Evolutionary conservation across 2,329 filamentous ascomycete genomes (phyloP).

Genomic region (Cytospora piceicola): DNA sequence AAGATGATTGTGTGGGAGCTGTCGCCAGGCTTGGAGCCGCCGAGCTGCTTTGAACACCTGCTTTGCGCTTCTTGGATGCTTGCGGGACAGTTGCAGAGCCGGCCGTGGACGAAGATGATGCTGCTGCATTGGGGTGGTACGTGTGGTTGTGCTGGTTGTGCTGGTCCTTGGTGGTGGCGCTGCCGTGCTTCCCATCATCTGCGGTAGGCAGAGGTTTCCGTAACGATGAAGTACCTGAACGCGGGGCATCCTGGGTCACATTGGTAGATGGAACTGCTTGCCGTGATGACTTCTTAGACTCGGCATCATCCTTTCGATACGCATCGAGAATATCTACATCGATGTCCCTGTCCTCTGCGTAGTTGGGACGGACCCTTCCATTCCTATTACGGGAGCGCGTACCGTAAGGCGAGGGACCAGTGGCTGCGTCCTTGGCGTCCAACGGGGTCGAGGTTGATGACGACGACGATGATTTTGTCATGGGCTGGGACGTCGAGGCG

Average conservation of each 20-base stretch:
- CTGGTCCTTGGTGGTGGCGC: conserved; percentile 43
- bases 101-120: conserved; percentile 33
- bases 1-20: conserved; percentile 28
- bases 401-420: conserved; percentile 74
- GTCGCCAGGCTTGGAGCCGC: conserved; percentile 34
- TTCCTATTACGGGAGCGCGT: conserved; percentile 91
- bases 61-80: conserved; percentile 84
- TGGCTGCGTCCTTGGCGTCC: conserved; percentile 54
- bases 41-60: conserved; percentile 50
- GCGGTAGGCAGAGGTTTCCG: conserved; percentile 38
- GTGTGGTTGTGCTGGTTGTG: conserved; percentile 31
- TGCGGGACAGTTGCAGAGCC: conserved; percentile 52
- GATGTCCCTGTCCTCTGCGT: conserved; percentile 90
- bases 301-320: conserved; percentile 56
- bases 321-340: conserved; percentile 85
- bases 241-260: conserved; percentile 33
- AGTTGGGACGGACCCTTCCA: conserved; percentile 82
- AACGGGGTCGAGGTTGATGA: conserved; percentile 48
- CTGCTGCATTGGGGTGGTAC: conserved; percentile 35
- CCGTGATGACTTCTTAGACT: conserved; percentile 58
- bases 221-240: conserved; percentile 35
- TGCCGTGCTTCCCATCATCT: conserved; percentile 45
- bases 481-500: conserved; percentile 44
- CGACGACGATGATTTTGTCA: conserved; percentile 54
- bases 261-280: conserved; percentile 46